Percentiles rank a stretch among this genome's conserved stretches.
Conservation (phyloP, 257 asterid genomes). For the Solanum okadae region DNA sequence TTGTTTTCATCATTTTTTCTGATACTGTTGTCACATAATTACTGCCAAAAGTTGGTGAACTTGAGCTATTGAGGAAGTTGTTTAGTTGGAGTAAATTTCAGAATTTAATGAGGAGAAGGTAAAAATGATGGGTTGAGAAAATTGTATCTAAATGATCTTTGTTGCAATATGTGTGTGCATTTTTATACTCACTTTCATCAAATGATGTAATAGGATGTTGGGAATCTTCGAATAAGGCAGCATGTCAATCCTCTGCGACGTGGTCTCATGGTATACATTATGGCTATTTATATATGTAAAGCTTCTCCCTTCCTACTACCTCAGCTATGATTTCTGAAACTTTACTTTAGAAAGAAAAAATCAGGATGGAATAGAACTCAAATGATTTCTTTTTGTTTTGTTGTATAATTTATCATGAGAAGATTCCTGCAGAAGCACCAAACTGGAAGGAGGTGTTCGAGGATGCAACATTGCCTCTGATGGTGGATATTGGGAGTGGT, state of each 20-base stretch:
- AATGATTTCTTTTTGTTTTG: neutral
- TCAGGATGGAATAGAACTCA: neutral
- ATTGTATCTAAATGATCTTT: neutral
- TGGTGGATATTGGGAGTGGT: conserved; percentile 97
- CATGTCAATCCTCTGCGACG: conserved; percentile 89
- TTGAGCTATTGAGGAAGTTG: neutral
- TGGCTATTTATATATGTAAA: neutral
- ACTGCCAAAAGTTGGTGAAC: neutral
- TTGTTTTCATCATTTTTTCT: neutral
- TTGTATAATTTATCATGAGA: conserved; percentile 5
- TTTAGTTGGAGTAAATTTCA: neutral
- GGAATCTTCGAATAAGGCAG: conserved; percentile 87
- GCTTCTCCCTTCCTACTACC: neutral
- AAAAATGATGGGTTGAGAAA: neutral
- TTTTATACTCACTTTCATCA: neutral
- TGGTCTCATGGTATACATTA: conserved; percentile 43
- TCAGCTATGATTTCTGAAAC: neutral
- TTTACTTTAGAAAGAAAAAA: neutral
- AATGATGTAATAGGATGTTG: conserved; percentile 55
- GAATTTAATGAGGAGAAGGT: neutral
- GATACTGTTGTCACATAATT: neutral
- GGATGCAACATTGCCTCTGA: conserved; percentile 71
- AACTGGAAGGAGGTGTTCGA: conserved; percentile 63
- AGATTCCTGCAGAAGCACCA: conserved; percentile 79
- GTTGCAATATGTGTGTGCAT: neutral